Conservation (phyloP, 805 yeast genomes). For the Metschnikowia anglica region DNA sequence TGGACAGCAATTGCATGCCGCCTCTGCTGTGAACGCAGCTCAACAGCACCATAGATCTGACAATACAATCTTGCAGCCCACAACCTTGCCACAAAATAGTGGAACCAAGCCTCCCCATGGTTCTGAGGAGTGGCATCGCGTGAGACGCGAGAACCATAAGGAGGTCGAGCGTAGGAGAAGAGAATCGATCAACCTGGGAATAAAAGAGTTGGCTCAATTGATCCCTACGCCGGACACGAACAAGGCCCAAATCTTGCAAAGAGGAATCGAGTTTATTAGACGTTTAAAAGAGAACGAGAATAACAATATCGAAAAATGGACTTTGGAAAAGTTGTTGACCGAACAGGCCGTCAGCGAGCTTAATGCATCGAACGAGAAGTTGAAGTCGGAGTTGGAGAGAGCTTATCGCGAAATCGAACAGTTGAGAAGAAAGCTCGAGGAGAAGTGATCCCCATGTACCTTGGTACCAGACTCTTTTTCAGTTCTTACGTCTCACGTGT, state of each 20-base stretch:
- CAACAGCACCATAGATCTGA: constrained; percentile 20
- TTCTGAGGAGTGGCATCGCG: constrained; percentile 79
- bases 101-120: constrained; percentile 61
- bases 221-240: constrained; percentile 84
- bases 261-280: constrained; percentile 88
- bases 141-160: constrained; percentile 87
- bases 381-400: constrained; percentile 83
- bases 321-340: constrained; percentile 84
- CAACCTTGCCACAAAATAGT: constrained; percentile 29
- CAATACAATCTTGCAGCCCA: constrained; percentile 32
- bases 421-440: constrained; percentile 53
- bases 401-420: constrained; percentile 90
- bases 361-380: constrained; percentile 79
- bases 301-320: constrained; percentile 90
- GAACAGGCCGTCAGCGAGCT: constrained; percentile 90
- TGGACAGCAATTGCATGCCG: constrained; percentile 20
- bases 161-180: constrained; percentile 94
- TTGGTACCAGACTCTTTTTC: background rate
- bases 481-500: background rate
- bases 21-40: constrained; percentile 11
- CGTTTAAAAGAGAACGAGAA: constrained; percentile 87
- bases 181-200: constrained; percentile 85
- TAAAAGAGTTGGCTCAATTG: constrained; percentile 70
- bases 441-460: constrained; percentile 13
- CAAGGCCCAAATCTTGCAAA: constrained; percentile 83